Evolutionary conservation across 192 early-diverging fungal genomes (phyloP).

Genomic region (Coemansia furcata): DNA sequence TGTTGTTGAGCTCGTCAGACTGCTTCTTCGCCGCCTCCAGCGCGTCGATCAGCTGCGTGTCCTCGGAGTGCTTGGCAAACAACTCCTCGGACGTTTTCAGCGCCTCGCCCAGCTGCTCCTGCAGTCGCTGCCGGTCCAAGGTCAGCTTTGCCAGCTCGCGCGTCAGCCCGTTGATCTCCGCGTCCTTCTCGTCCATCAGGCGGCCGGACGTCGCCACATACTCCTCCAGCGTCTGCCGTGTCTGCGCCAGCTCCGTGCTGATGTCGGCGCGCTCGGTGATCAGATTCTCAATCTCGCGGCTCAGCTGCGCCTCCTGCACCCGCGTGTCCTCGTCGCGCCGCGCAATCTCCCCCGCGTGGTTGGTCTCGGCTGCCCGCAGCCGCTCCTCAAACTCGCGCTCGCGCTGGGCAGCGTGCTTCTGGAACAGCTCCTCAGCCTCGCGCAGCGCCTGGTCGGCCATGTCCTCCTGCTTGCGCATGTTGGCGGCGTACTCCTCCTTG

Average conservation of each 20-base stretch:
- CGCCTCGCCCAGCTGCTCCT: conserved; percentile 23
- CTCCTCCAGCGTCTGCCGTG: conserved; percentile 32
- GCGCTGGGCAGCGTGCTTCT: conserved; percentile 25
- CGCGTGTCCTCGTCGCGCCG: conserved; percentile 32
- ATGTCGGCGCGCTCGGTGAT: conserved; percentile 22
- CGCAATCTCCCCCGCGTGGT: conserved; percentile 23
- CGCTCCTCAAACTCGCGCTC: conserved; percentile 31
- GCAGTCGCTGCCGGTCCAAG: conserved; percentile 27
- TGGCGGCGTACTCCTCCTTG: conserved; percentile 40
- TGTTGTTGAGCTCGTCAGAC: conserved; percentile 20
- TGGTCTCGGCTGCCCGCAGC: conserved; percentile 20
- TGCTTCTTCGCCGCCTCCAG: conserved; percentile 15
- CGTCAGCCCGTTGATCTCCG: conserved; percentile 22
- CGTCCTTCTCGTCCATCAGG: conserved; percentile 30
- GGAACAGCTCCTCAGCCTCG: conserved; percentile 29
- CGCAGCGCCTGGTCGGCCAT: conserved; percentile 33
- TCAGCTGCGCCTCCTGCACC: conserved; percentile 21
- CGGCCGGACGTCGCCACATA: conserved; percentile 22
- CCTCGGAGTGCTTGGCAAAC: conserved; percentile 19
- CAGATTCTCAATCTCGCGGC: conserved; percentile 28
- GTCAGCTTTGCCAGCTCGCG: conserved; percentile 34
- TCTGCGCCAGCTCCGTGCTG: conserved; percentile 20
- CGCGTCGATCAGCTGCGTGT: conserved; percentile 12
- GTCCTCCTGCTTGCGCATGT: conserved; percentile 39
- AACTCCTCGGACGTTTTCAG: conserved; percentile 15